Percentiles rank a stretch among this genome's conserved stretches.
Evolutionary conservation across 495 filamentous ascomycete genomes (phyloP).

Genomic region (Neurospora sp.): DNA sequence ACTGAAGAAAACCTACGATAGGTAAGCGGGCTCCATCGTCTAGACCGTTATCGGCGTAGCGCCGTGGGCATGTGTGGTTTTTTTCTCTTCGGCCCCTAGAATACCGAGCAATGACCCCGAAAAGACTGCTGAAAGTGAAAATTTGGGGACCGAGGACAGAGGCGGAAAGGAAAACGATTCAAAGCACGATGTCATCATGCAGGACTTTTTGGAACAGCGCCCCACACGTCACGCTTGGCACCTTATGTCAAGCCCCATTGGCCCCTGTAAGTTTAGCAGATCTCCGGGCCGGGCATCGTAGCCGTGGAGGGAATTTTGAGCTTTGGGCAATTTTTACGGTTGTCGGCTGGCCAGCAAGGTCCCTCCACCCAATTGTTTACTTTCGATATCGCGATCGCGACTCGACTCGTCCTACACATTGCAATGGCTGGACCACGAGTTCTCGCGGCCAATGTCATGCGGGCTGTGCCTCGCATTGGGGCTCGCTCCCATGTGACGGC

Average conservation of each 20-base stretch:
- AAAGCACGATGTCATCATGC: conserved; percentile 18
- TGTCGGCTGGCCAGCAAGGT: neutral
- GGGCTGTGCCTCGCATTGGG: neutral
- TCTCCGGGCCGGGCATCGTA: neutral
- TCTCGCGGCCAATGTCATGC: conserved; percentile 3
- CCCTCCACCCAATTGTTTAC: neutral
- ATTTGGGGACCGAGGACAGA: neutral
- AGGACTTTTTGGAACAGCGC: neutral
- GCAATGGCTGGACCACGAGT: conserved; percentile 12
- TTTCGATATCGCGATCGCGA: neutral
- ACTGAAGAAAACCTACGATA: neutral
- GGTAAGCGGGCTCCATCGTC: neutral
- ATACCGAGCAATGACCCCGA: neutral
- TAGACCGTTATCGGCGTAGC: neutral
- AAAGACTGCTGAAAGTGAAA: conserved; percentile 5
- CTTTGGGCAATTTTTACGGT: neutral
- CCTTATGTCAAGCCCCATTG: neutral
- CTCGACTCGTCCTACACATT: neutral
- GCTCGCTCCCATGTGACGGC: neutral
- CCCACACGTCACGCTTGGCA: neutral
- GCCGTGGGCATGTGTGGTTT: neutral
- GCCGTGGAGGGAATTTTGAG: neutral
- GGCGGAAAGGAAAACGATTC: neutral
- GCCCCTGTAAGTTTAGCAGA: neutral
- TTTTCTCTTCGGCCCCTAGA: neutral